Base-by-base conservation (phyloP, 371 early-diverging fungal species). In the Caulochytrium protostelioides region DNA sequence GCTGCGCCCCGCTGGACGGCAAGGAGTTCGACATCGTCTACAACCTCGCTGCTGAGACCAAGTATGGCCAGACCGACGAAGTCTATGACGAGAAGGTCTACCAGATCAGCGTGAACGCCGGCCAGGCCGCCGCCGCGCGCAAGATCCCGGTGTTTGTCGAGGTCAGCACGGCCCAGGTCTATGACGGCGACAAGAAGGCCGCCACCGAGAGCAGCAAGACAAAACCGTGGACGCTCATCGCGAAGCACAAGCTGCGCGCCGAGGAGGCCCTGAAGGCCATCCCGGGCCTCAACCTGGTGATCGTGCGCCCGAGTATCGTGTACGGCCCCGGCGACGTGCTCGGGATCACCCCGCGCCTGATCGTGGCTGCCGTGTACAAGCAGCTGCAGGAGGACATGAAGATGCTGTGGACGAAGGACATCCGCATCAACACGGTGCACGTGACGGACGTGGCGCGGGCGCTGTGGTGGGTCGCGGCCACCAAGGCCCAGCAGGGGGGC, bases 351-450 rank as follows among this genome's bases (percentile, higher is more conserved):
- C 85, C 90, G 22, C 77, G 87, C 29, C 54, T 92, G 38, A 83
- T 87, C 33, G 74, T 81, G 29, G 90, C 81, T 22, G 76, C 77
- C 23, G 76, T 92, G n/a, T 85, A 86, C 52, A 55, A 78, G 38
- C 66, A 75, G 16, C 46, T 76, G 14, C 56, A 69, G 22, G 78
- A 79, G 43, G 74, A 79, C 46, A 84, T 92, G 89, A 79, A 79
- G 29, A 58, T 83, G 14, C 58, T 89, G 29, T 89, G 90, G 89
- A 78, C 77, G 9, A 77, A 77, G 35, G 83, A 80, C 38, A 53
- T 85, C 28, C 75, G 72, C 46, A 62, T 89, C 42, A 84, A 83
- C 51, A 87, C 90, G 0, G 86, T 92, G 5, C 92, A 92, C 56
- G 87, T 83, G 1, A 22, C 48, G 1, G 92, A 92, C 49, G 83